Evolutionary conservation across 208 protist genomes (phyloP).

Genomic region (Tritrichomonas musculus): DNA sequence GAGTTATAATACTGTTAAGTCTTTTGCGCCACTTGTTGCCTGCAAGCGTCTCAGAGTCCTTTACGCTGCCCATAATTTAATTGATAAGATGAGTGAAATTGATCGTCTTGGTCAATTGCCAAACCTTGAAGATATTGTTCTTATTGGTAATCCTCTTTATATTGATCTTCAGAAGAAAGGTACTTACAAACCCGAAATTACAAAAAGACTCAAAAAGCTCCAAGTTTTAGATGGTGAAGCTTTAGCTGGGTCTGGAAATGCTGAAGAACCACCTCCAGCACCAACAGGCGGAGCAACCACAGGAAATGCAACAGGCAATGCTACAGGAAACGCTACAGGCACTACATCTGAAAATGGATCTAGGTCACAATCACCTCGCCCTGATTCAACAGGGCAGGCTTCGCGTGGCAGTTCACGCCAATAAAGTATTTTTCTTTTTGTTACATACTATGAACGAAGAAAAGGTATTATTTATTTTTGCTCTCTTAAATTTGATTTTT

Average conservation of each 20-base stretch:
- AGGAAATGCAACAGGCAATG: not conserved
- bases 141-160: not conserved
- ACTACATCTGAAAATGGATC: not conserved
- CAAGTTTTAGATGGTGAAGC: not conserved
- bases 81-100: not conserved
- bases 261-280: not conserved
- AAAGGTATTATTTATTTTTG: too few relatives aligned
- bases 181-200: not conserved
- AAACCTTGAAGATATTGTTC: slow-evolving; percentile 8
- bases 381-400: not conserved
- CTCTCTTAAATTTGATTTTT: too few relatives aligned
- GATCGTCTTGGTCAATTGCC: not conserved
- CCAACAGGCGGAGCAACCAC: not conserved
- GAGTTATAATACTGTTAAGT: slow-evolving; percentile 2
- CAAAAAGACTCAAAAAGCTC: not conserved
- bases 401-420: too few relatives aligned
- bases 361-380: not conserved
- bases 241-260: not conserved
- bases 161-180: not conserved
- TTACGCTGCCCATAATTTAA: slow-evolving; percentile 1
- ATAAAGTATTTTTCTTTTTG: too few relatives aligned
- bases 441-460: too few relatives aligned
- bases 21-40: not conserved
- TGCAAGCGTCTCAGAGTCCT: slow-evolving; percentile 5
- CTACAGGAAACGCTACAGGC: not conserved